Base-by-base conservation (phyloP, 2,329 filamentous ascomycete species). In the Trichophyton benhamiae region DNA sequence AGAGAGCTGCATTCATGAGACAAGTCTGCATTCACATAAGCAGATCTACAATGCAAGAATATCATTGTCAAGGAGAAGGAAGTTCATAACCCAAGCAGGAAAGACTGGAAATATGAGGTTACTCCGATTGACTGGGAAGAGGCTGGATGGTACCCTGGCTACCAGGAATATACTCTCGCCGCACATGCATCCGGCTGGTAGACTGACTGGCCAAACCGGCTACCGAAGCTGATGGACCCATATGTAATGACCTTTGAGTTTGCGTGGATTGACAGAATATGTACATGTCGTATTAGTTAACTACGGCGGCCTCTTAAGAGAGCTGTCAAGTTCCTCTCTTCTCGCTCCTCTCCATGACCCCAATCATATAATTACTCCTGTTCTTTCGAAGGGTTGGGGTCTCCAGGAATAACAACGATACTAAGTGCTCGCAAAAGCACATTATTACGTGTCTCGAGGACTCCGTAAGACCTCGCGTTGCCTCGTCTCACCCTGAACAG, bases 101-200 rank as follows among this genome's bases (percentile, higher is more conserved):
- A 4, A 33, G 17, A 17, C 9, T 20, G 30, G 33, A 58, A 44
- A 17, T 64, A 61, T 41, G 65, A 71, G 57, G 25, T 74, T n/a
- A 66, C 68, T 22, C 62, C 76, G 6, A 70, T 77, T 63, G 72
- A 77, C 67, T 76, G 72, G 74, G 74, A 75, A 59, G 70, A 66
- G 52, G 63, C 73, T 49, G 72, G 73, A 36, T 76, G 71, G 73
- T 74, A 73, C 64, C 74, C 72, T 25, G 68, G 61, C 36, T 63
- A 63, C 36, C 75, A 72, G 72, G 73, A 76, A 63, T 76, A 73
- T 62, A 68, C 70, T 36, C 63, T 68, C 61, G 70, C 74, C 48
- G 65, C 72, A 61, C 70, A 68, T 66, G 66, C 66, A 48, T 70
- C 68, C 58, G 57, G 63, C 62, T 75, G 71, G 69, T 64, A 68